Conservation (phyloP, 2,329 filamentous ascomycete genomes). For the Hymenoscyphus salicellus region DNA sequence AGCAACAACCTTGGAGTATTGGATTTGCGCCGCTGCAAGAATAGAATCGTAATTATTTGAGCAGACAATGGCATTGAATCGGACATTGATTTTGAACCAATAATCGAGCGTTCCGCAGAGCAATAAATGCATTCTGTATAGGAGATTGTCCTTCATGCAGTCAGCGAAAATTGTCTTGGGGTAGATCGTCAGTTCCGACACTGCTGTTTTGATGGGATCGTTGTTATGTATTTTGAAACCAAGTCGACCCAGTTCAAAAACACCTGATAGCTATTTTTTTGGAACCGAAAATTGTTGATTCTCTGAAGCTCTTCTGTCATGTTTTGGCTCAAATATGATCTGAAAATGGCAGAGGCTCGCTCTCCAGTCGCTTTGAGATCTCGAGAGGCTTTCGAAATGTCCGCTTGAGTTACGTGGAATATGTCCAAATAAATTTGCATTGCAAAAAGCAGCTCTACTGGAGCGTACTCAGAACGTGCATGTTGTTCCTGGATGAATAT, state of each 20-base stretch:
- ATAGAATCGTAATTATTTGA: not conserved
- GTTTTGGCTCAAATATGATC: not conserved
- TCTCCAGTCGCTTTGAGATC: not conserved
- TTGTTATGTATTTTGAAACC: not conserved
- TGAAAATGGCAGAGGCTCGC: not conserved
- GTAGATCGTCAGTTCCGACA: not conserved
- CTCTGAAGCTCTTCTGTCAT: not conserved
- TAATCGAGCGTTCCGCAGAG: not conserved
- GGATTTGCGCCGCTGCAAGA: not conserved
- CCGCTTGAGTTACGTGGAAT: not conserved
- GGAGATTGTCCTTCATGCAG: not conserved
- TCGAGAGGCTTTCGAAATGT: not conserved
- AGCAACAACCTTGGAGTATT: not conserved
- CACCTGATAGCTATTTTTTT: not conserved
- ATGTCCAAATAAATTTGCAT: not conserved
- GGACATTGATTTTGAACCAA: not conserved
- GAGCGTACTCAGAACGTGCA: not conserved
- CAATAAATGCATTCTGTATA: not conserved
- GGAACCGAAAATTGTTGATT: not conserved
- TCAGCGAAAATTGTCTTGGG: too few relatives aligned
- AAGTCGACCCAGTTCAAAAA: not conserved
- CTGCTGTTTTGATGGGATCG: not conserved
- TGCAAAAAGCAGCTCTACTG: not conserved
- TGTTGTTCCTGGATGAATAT: not conserved
- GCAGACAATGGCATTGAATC: not conserved